Conservation (phyloP, 768 basidiomycete genomes). For the Rhodosporidiobolus sp. region DNA sequence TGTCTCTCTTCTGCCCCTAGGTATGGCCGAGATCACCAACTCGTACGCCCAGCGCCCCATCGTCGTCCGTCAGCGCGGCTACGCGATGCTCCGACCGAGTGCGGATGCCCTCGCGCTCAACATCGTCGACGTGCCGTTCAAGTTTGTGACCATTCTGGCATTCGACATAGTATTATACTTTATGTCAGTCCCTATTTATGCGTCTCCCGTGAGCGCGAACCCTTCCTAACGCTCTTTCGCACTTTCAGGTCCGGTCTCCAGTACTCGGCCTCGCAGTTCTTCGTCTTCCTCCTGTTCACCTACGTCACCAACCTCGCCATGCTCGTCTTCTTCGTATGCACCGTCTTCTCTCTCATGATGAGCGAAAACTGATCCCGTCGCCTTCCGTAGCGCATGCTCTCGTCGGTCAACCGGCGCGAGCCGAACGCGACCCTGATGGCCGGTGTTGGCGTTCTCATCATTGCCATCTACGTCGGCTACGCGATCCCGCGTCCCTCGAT, state of each 20-base stretch:
- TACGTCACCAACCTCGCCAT: conserved; percentile 46
- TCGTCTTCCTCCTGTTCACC: conserved; percentile 52
- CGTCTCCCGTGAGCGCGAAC: too few species aligned
- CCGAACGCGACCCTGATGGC: conserved; percentile 32
- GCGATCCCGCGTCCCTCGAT: conserved; percentile 49
- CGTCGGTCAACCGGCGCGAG: conserved; percentile 34
- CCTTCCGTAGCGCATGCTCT: conserved; percentile 41
- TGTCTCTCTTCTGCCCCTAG: conserved; percentile 49
- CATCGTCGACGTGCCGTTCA: conserved; percentile 48
- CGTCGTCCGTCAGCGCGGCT: conserved; percentile 48
- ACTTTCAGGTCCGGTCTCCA: conserved; percentile 54
- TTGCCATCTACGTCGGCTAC: conserved; percentile 49
- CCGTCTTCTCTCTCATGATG: neutral
- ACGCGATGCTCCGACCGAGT: conserved; percentile 53
- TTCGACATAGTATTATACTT: conserved; percentile 20
- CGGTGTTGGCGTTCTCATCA: conserved; percentile 43
- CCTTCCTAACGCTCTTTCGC: too few species aligned
- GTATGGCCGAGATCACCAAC: conserved; percentile 49
- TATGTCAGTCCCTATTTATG: too few species aligned
- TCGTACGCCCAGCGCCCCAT: conserved; percentile 42
- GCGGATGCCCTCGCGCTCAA: conserved; percentile 51
- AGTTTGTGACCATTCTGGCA: conserved; percentile 44
- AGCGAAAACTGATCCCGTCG: conserved; percentile 1
- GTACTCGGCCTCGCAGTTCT: conserved; percentile 51
- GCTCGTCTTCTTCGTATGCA: conserved; percentile 16